phyloP scores from a whole-genome alignment of 2,329 filamentous ascomycete genomes.

The Calonectria pseudoturangicola region DNA sequence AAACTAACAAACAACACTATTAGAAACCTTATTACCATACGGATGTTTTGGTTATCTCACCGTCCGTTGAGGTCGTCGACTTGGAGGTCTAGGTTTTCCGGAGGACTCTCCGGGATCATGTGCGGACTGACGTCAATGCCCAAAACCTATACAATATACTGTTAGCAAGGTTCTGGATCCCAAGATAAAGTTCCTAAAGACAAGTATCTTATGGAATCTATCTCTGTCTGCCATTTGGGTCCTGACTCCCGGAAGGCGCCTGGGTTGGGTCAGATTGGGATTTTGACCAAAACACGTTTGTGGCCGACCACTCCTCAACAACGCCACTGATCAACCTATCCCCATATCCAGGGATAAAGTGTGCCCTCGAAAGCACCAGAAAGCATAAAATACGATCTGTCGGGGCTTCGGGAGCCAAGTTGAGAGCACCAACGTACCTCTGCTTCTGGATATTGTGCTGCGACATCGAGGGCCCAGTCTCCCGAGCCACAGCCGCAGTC shows the following conservation, averaged over 20 bases:
- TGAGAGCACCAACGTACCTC: conserved; percentile 69
- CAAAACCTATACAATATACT: conserved; percentile 73
- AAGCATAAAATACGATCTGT: not conserved
- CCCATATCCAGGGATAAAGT: too few species aligned
- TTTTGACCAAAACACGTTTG: not conserved
- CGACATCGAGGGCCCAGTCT: conserved; percentile 82
- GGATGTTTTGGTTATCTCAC: conserved; percentile 58
- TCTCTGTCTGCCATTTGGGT: not conserved
- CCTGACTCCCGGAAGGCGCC: not conserved
- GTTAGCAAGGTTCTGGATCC: conserved; percentile 10
- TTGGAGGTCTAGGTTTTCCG: conserved; percentile 81
- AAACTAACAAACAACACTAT: conserved; percentile 65
- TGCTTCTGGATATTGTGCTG: conserved; percentile 77
- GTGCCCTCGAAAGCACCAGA: not conserved
- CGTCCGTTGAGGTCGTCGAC: conserved; percentile 82
- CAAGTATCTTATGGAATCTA: not conserved
- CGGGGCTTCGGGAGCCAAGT: not conserved
- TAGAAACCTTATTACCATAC: conserved; percentile 26
- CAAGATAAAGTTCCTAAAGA: not conserved
- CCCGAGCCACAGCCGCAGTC: conserved; percentile 85
- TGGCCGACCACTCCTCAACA: not conserved
- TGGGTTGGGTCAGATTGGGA: not conserved
- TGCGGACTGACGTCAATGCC: conserved; percentile 84
- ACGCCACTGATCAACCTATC: not conserved
- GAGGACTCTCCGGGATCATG: conserved; percentile 78